phyloP scores from a whole-genome alignment of 2,329 filamentous ascomycete genomes.

The Fusarium hainanense region DNA sequence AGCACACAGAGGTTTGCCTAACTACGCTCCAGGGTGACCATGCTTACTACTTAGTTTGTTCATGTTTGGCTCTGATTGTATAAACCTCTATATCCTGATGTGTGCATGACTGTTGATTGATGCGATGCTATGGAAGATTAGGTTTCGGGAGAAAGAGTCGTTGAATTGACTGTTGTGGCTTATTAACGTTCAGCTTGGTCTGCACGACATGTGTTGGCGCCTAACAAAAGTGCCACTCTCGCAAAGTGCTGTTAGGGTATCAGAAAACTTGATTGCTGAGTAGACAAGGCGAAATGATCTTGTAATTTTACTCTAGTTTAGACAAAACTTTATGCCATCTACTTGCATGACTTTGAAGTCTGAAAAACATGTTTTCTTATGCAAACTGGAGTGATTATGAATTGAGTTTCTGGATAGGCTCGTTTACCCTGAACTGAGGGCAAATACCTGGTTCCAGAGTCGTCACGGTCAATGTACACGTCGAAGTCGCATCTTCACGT shows the following conservation, averaged over 20 bases:
- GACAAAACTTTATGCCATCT: background rate
- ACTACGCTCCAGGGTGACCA: constrained; percentile 7
- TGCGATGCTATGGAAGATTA: background rate
- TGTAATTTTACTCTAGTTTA: background rate
- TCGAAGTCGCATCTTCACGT: background rate
- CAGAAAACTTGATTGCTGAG: background rate
- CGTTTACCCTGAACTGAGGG: background rate
- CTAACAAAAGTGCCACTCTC: constrained; percentile 5
- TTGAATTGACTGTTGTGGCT: constrained; percentile 5
- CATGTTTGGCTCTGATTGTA: background rate
- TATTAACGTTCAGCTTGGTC: constrained; percentile 30
- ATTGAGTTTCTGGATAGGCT: background rate
- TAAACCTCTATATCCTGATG: background rate
- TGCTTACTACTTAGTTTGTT: background rate
- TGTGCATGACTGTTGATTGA: background rate
- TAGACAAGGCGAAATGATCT: background rate
- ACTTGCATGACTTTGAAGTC: background rate
- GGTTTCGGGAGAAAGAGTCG: background rate
- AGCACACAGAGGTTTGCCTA: background rate
- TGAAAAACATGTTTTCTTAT: background rate
- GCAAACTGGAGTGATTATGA: background rate
- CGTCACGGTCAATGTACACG: background rate
- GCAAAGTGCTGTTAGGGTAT: background rate
- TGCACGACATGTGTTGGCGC: constrained; percentile 9
- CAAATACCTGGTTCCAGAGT: background rate